Percentiles rank a stretch among this genome's conserved stretches.
Conservation (phyloP, 345 rosid genomes). For the Pugionium dolabratum region DNA sequence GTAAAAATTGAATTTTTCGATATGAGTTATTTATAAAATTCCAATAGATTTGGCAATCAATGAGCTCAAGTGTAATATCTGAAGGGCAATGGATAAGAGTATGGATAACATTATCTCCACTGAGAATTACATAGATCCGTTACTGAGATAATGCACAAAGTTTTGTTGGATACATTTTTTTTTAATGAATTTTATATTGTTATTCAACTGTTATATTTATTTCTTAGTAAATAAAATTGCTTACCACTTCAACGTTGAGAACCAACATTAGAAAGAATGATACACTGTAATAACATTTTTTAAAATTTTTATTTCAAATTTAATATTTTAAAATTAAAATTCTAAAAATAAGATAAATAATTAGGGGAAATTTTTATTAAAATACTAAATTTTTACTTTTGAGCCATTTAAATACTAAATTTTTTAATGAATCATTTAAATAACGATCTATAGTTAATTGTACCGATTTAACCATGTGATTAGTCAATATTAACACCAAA, state of each 20-base stretch:
- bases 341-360: too few relatives aligned
- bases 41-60: constrained; percentile 24
- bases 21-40: not conserved
- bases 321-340: too few relatives aligned
- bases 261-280: too few relatives aligned
- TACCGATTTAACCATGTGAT: too few relatives aligned
- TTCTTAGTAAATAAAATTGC: not conserved
- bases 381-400: too few relatives aligned
- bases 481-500: too few relatives aligned
- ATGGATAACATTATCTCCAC: constrained; percentile 31
- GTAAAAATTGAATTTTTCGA: not conserved
- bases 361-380: too few relatives aligned
- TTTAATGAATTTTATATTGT: not conserved
- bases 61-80: constrained; percentile 28
- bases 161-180: constrained; percentile 3
- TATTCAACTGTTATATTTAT: not conserved
- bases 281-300: too few relatives aligned
- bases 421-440: too few relatives aligned
- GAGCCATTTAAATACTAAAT: too few relatives aligned
- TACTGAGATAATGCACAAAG: constrained; percentile 6
- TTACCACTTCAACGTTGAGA: not conserved
- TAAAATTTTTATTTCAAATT: too few relatives aligned
- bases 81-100: constrained; percentile 31
- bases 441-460: too few relatives aligned
- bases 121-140: constrained; percentile 19